phyloP scores from a whole-genome alignment of 2,329 filamentous ascomycete genomes.

The Xylariales sp. region DNA sequence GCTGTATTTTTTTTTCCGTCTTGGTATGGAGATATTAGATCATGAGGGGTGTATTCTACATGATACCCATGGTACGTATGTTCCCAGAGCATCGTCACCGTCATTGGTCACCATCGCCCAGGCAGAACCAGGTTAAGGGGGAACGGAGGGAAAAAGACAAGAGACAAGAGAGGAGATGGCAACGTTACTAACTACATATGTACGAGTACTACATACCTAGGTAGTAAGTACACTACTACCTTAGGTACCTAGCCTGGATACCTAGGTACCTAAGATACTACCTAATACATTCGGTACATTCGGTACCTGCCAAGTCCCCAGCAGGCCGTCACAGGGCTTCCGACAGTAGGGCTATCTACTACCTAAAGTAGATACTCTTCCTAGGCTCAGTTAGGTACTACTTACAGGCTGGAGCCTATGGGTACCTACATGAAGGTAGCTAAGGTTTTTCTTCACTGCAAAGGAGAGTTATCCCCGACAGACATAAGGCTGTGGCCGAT shows the following conservation, averaged over 20 bases:
- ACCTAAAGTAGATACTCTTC: no score
- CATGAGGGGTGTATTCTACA: background rate
- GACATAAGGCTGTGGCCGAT: background rate
- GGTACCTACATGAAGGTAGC: no score
- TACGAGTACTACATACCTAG: no score
- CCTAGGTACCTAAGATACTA: no score
- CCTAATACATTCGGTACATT: background rate
- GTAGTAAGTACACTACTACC: background rate
- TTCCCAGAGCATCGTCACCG: conserved; percentile 1
- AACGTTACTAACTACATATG: no score
- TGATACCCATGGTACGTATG: no score
- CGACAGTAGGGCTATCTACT: no score
- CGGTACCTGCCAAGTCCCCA: background rate
- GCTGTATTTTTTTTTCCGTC: background rate
- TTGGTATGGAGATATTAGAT: background rate
- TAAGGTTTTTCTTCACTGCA: no score
- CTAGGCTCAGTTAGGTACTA: no score
- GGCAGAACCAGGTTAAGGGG: background rate
- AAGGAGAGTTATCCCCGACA: background rate
- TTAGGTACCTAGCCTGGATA: no score
- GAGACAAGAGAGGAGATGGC: conserved; percentile 8
- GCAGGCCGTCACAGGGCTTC: no score
- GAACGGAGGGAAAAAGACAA: background rate
- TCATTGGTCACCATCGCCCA: conserved; percentile 16
- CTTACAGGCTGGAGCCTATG: no score